A percentile compares a stretch with the other conserved stretches of the same genome.
These are phyloP conservation scores for Thermothelomyces thermophilus DNA, from an alignment of 2,329 filamentous ascomycete genomes.

Conservation along the genomic window DNA sequence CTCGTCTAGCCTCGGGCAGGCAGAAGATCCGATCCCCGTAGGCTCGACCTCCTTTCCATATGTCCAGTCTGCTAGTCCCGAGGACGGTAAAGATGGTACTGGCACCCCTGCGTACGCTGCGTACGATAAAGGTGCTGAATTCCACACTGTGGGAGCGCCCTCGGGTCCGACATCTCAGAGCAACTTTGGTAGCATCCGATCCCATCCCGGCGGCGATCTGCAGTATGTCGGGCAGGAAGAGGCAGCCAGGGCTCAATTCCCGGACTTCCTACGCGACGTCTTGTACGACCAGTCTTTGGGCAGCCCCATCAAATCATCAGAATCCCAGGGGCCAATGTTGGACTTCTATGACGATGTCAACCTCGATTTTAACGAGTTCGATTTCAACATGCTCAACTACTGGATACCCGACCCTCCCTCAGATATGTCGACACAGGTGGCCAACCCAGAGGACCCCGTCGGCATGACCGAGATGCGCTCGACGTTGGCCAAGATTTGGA, in stretches of 20 bases:
- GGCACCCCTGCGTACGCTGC: conserved; percentile 24
- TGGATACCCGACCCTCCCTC: conserved; percentile 39
- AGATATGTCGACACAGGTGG: conserved; percentile 25
- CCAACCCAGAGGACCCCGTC: conserved; percentile 33
- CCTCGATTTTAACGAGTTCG: conserved; percentile 45
- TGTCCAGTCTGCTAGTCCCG: conserved; percentile 5
- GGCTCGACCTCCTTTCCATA: background rate
- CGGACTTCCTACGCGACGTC: conserved; percentile 45
- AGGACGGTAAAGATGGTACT: conserved; percentile 26
- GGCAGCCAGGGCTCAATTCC: conserved; percentile 38
- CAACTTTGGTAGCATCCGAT: background rate
- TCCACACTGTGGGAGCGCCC: conserved; percentile 32
- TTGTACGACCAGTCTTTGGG: conserved; percentile 41
- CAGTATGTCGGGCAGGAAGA: conserved; percentile 25
- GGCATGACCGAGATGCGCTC: conserved; percentile 43
- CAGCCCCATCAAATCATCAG: conserved; percentile 31
- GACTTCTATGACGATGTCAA: conserved; percentile 46
- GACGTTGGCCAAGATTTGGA: conserved; percentile 43
- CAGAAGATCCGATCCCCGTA: conserved; percentile 2
- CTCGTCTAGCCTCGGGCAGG: conserved; percentile 4
- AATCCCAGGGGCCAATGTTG: conserved; percentile 37
- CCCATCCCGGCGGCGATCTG: conserved; percentile 13
- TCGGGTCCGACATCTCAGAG: conserved; percentile 20
- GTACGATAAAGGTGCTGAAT: conserved; percentile 30
- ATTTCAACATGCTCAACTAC: conserved; percentile 45